These are phyloP conservation scores for Euphorbia tirucalli DNA, from an alignment of 345 rosid species.

Conservation along the genomic window DNA sequence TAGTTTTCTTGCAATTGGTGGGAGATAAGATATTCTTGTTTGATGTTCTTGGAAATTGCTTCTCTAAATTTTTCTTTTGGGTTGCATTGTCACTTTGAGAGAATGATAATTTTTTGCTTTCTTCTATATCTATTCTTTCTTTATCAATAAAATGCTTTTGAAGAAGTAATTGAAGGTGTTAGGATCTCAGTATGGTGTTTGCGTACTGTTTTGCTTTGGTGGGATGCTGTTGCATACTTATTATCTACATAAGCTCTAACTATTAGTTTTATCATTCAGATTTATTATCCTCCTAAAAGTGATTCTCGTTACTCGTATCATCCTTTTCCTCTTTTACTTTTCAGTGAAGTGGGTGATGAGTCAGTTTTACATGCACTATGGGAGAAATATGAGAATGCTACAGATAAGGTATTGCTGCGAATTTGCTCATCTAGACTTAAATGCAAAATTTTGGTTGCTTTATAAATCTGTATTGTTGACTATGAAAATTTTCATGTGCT, in stretches of 20 bases:
- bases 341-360: constrained; percentile 57
- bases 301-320: neutral
- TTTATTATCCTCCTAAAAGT: neutral
- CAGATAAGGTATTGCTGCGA: constrained; percentile 45
- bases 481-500: neutral
- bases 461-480: neutral
- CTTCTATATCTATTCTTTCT: neutral
- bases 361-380: constrained; percentile 49
- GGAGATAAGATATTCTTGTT: neutral
- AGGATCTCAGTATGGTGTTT: neutral
- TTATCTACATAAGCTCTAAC: neutral
- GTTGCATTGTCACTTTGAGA: neutral
- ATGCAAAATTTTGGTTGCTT: neutral
- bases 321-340: constrained; percentile 6
- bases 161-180: neutral
- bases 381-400: constrained; percentile 48
- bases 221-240: no score
- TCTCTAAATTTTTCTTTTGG: neutral
- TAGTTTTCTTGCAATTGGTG: neutral
- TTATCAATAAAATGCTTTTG: neutral
- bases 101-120: neutral
- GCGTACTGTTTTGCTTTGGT: neutral
- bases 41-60: no score
- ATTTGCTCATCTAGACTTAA: constrained; percentile 5
- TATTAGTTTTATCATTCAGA: constrained; percentile 6